Conservation (phyloP, 768 basidiomycete genomes). For the Suillus cothurnatus region DNA sequence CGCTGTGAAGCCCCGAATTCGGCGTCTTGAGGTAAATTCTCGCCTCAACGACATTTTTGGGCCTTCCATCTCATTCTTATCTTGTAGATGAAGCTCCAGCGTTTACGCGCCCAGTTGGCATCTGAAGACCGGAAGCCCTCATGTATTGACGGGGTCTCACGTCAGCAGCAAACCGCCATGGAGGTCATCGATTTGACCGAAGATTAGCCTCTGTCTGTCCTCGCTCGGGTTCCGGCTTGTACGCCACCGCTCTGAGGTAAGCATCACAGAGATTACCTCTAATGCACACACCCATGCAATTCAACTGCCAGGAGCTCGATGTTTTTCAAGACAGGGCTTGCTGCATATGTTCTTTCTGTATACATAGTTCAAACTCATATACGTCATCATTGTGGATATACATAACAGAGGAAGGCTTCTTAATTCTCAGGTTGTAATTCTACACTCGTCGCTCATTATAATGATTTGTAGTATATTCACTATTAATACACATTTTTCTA, state of each 20-base stretch:
- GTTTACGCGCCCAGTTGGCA: slow-evolving; percentile 14
- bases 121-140: slow-evolving; percentile 20
- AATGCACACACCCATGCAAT: neutral
- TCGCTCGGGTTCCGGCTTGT: neutral
- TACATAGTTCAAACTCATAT: neutral
- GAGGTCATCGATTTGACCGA: neutral
- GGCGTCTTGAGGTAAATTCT: neutral
- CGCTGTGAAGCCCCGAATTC: neutral
- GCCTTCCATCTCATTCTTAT: neutral
- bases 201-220: neutral
- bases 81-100: slow-evolving; percentile 21
- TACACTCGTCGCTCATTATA: neutral
- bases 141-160: slow-evolving; percentile 12
- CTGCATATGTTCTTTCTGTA: neutral
- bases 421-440: neutral
- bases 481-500: neutral
- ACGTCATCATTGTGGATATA: neutral
- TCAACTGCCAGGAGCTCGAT: neutral
- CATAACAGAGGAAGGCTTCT: neutral
- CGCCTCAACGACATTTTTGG: neutral
- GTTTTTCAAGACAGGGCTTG: neutral
- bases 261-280: neutral
- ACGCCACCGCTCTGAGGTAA: neutral
- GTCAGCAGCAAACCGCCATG: neutral
- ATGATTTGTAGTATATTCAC: neutral